A percentile compares a stretch with the other conserved stretches of the same genome.
phyloP scores from a whole-genome alignment of 805 yeast species.

The Suhomyces sp. region DNA sequence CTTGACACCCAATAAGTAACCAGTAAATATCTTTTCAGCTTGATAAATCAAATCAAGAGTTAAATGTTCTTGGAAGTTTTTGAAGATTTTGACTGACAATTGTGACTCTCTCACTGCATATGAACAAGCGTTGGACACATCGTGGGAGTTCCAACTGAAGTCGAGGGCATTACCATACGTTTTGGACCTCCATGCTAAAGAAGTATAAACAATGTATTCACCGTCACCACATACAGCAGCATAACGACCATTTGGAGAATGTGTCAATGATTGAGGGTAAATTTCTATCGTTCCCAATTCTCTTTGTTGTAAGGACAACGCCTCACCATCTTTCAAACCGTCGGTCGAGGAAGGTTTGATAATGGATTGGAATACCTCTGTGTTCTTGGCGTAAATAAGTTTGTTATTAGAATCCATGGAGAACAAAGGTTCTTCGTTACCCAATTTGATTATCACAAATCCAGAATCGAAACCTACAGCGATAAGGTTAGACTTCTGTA shows the following conservation, averaged over 20 bases:
- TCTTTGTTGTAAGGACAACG: conserved; percentile 72
- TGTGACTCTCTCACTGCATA: conserved; percentile 79
- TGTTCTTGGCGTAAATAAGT: conserved; percentile 85
- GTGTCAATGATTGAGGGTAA: conserved; percentile 81
- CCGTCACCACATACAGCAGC: conserved; percentile 98
- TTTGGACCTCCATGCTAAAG: conserved; percentile 97
- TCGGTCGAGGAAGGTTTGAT: conserved; percentile 66
- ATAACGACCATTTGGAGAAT: conserved; percentile 96
- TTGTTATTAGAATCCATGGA: conserved; percentile 94
- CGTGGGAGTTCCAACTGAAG: conserved; percentile 92
- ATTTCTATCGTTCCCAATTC: conserved; percentile 94
- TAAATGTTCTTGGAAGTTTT: conserved; percentile 80
- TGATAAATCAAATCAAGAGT: conserved; percentile 65
- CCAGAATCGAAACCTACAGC: conserved; percentile 97
- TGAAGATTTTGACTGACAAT: conserved; percentile 66
- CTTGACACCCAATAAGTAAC: conserved; percentile 82
- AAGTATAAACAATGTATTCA: conserved; percentile 92
- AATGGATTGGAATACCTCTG: conserved; percentile 82
- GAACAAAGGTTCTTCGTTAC: conserved; percentile 90
- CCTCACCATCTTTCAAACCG: conserved; percentile 76
- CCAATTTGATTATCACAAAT: conserved; percentile 80
- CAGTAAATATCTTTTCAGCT: conserved; percentile 82
- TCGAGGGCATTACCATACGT: conserved; percentile 87
- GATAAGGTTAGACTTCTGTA: conserved; percentile 68
- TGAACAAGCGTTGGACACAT: conserved; percentile 55